Conservation (phyloP, 2,329 filamentous ascomycete species). For the Sporothrix luriei region DNA sequence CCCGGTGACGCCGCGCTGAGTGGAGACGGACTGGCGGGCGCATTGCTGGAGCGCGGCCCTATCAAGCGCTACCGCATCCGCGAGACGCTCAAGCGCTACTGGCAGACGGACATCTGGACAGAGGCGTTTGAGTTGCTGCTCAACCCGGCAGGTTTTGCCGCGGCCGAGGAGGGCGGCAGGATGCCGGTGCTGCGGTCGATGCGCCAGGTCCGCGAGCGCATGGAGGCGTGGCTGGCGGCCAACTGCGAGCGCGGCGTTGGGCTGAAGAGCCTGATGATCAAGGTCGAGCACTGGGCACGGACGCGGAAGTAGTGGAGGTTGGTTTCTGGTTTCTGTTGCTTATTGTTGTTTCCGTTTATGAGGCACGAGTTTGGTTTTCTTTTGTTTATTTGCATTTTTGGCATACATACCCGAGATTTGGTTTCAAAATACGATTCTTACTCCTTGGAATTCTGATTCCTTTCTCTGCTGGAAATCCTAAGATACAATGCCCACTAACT, state of each 20-base stretch:
- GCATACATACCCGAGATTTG: conserved; percentile 28
- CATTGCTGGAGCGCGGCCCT: conserved; percentile 49
- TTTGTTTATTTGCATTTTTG: conserved; percentile 25
- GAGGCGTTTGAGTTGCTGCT: conserved; percentile 82
- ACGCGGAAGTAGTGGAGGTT: conserved; percentile 39
- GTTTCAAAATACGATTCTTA: conserved; percentile 16
- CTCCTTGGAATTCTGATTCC: conserved; percentile 33
- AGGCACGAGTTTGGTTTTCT: conserved; percentile 25
- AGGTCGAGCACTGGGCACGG: conserved; percentile 58
- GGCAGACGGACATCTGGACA: conserved; percentile 90
- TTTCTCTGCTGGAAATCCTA: conserved; percentile 38
- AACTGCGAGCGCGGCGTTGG: conserved; percentile 81
- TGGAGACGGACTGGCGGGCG: conserved; percentile 30
- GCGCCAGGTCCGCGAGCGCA: conserved; percentile 68
- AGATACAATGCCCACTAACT: neutral
- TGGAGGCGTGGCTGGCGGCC: conserved; percentile 79
- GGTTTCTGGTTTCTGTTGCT: conserved; percentile 1
- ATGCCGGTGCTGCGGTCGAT: conserved; percentile 76
- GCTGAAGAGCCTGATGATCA: conserved; percentile 69
- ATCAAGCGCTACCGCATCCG: conserved; percentile 74
- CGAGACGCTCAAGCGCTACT: conserved; percentile 88
- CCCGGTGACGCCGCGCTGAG: conserved; percentile 46
- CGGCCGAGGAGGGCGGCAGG: conserved; percentile 57
- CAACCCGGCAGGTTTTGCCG: conserved; percentile 72
- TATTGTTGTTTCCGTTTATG: conserved; percentile 25